Conservation (phyloP, 2,329 filamentous ascomycete species). For the Periconia macrospinosa region DNA sequence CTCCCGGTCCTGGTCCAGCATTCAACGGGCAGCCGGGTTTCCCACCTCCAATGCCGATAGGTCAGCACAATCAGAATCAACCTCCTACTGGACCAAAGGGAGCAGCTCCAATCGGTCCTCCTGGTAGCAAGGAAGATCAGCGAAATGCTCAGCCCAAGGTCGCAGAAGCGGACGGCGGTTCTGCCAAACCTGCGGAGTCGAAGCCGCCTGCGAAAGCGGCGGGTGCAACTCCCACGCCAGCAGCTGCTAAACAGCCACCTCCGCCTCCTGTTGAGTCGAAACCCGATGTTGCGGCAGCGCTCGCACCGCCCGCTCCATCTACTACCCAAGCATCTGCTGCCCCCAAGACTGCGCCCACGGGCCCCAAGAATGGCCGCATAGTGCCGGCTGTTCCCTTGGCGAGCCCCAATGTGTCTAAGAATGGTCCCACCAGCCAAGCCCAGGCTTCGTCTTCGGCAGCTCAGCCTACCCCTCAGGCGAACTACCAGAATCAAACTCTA, state of each 20-base stretch:
- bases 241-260: constrained; percentile 54
- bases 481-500: constrained; percentile 68
- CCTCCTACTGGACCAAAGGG: constrained; percentile 43
- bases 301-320: constrained; percentile 52
- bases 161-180: constrained; percentile 49
- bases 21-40: constrained; percentile 72
- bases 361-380: constrained; percentile 56
- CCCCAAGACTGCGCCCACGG: constrained; percentile 43
- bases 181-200: constrained; percentile 55
- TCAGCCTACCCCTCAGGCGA: constrained; percentile 31
- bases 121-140: constrained; percentile 32
- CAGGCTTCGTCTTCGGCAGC: constrained; percentile 45
- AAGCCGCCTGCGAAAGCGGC: constrained; percentile 53
- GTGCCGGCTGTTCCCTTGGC: constrained; percentile 68
- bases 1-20: constrained; percentile 72
- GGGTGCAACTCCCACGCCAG: constrained; percentile 36
- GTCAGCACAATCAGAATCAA: constrained; percentile 46
- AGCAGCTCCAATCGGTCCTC: constrained; percentile 29
- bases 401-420: constrained; percentile 40
- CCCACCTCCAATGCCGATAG: constrained; percentile 61
- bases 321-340: constrained; percentile 32
- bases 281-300: constrained; percentile 61
- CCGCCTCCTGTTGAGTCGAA: constrained; percentile 71
- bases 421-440: constrained; percentile 41
- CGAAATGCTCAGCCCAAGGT: constrained; percentile 35